These are phyloP conservation scores for Paxillus ammoniavirescens DNA, from an alignment of 768 basidiomycete genomes.

Conservation along the genomic window DNA sequence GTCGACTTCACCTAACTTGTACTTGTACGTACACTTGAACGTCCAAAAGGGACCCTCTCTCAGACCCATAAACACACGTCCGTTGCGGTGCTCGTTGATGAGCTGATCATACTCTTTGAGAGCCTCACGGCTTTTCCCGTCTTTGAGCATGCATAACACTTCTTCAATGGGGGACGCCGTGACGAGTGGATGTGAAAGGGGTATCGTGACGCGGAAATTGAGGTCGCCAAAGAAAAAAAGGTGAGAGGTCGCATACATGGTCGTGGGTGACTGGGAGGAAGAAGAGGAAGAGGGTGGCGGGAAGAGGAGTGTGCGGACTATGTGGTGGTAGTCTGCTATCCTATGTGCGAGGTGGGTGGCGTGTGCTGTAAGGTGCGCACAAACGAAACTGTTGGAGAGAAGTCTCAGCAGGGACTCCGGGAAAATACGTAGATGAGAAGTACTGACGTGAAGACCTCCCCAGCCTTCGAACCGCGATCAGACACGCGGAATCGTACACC, in stretches of 20 bases:
- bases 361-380: conserved; percentile 88
- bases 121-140: conserved; percentile 53
- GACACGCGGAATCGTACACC: conserved; percentile 78
- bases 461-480: conserved; percentile 50
- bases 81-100: conserved; percentile 56
- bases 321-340: conserved; percentile 76
- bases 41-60: conserved; percentile 85
- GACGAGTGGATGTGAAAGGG: conserved; percentile 50
- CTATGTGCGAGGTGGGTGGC: conserved; percentile 61
- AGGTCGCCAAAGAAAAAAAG: conserved; percentile 93
- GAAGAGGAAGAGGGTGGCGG: conserved; percentile 32
- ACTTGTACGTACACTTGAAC: conserved; percentile 93
- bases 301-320: conserved; percentile 81
- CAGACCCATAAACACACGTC: conserved; percentile 67
- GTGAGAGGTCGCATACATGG: conserved; percentile 83
- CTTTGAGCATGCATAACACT: conserved; percentile 39
- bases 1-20: conserved; percentile 76
- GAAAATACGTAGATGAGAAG: not conserved
- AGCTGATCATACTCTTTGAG: conserved; percentile 77
- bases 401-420: conserved; percentile 5
- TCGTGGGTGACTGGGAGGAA: conserved; percentile 42
- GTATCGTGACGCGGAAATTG: conserved; percentile 82
- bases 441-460: conserved; percentile 84
- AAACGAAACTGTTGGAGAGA: conserved; percentile 67
- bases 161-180: conserved; percentile 35